Percentiles rank a stretch among this genome's conserved stretches.
Conservation (phyloP, 2,329 filamentous ascomycete species). For the Clonostachys byssicola region DNA sequence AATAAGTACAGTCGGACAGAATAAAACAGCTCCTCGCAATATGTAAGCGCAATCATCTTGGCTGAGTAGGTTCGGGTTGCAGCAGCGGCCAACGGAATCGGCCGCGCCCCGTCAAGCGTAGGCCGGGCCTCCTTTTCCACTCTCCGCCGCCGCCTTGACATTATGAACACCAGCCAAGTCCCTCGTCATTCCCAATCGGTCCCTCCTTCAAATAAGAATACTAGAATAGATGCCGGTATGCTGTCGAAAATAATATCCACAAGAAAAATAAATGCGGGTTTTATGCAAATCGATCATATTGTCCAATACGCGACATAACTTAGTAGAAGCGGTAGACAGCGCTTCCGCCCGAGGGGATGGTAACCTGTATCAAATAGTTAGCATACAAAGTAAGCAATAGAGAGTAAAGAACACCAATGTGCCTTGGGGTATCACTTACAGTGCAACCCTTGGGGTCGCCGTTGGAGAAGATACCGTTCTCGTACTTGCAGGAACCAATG, state of each 20-base stretch:
- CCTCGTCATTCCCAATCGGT: too few species aligned
- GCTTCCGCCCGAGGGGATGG: constrained; percentile 30
- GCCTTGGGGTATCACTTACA: constrained; percentile 48
- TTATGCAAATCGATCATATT: constrained; percentile 16
- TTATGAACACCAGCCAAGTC: too few species aligned
- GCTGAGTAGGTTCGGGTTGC: not conserved
- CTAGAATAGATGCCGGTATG: too few species aligned
- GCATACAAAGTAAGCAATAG: not conserved
- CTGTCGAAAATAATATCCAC: constrained; percentile 5
- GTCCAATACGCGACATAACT: not conserved
- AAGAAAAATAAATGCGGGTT: constrained; percentile 3
- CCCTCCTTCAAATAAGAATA: too few species aligned
- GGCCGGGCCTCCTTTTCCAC: too few species aligned
- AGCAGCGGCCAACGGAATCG: not conserved
- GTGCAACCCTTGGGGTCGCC: constrained; percentile 67
- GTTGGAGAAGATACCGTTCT: constrained; percentile 57
- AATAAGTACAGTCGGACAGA: too few species aligned
- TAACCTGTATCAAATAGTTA: constrained; percentile 29
- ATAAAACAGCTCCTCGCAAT: too few species aligned
- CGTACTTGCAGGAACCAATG: constrained; percentile 57
- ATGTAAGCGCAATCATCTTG: too few species aligned
- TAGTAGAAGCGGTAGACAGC: constrained; percentile 40
- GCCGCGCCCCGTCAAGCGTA: not conserved
- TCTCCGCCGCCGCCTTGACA: too few species aligned
- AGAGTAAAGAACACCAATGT: too few species aligned